Evolutionary conservation across 2,329 filamentous ascomycete species (phyloP).

Genomic region (Talaromyces sp.): DNA sequence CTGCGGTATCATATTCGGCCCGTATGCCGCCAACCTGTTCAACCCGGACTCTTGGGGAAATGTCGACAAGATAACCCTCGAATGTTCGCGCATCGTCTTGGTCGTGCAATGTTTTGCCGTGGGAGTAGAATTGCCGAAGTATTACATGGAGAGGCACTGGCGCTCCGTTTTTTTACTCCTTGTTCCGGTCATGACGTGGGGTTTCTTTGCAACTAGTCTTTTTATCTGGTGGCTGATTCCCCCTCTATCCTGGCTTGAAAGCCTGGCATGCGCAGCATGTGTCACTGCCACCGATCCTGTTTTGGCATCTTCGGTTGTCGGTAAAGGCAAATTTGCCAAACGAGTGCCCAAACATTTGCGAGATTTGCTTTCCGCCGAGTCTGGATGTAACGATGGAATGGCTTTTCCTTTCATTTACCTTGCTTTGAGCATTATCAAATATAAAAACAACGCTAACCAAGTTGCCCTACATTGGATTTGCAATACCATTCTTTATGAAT

Average conservation of each 20-base stretch:
- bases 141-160: conserved; percentile 98
- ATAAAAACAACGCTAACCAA: conserved; percentile 63
- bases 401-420: conserved; percentile 97
- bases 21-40: conserved; percentile 63
- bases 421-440: conserved; percentile 82
- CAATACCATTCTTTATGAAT: conserved; percentile 89
- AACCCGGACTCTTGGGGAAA: conserved; percentile 62
- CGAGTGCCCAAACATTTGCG: conserved; percentile 95
- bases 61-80: conserved; percentile 64
- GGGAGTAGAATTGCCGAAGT: conserved; percentile 65
- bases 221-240: conserved; percentile 91
- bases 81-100: conserved; percentile 68
- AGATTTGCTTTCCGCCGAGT: conserved; percentile 92
- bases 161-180: conserved; percentile 83
- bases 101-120: conserved; percentile 72
- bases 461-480: conserved; percentile 86
- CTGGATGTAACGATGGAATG: conserved; percentile 99
- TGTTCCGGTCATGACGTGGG: conserved; percentile 94
- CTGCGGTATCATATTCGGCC: conserved; percentile 68
- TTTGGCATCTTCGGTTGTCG: conserved; percentile 92
- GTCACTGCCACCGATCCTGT: conserved; percentile 97
- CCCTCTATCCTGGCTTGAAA: conserved; percentile 81
- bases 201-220: conserved; percentile 77
- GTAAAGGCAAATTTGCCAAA: conserved; percentile 98
- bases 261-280: conserved; percentile 81